Conservation (phyloP, 1,139 yeast species). For the Candida freyschussii region DNA sequence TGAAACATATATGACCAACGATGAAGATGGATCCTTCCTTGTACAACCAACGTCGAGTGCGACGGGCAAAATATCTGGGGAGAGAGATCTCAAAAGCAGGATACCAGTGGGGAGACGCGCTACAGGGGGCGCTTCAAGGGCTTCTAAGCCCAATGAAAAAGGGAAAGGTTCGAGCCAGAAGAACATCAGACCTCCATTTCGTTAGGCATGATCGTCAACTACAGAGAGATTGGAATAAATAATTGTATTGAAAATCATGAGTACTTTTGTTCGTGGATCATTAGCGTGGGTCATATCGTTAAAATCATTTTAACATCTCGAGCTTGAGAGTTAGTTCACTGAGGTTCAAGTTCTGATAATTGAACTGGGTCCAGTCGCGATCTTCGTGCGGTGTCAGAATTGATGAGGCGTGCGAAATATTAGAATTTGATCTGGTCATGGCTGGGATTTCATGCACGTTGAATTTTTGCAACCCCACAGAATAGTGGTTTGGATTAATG, state of each 20-base stretch:
- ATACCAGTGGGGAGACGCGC: conserved; percentile 18
- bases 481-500: conserved; percentile 21
- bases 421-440: conserved; percentile 23
- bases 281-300: not conserved
- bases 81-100: conserved; percentile 7
- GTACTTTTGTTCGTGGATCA: conserved; percentile 1
- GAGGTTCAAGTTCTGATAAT: conserved; percentile 17
- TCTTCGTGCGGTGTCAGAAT: conserved; percentile 13
- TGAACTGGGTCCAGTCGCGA: conserved; percentile 13
- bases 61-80: not conserved
- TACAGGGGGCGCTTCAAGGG: conserved; percentile 15
- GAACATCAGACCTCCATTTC: conserved; percentile 22
- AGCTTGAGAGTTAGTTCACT: conserved; percentile 17
- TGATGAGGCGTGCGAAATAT: conserved; percentile 10
- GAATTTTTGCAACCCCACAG: conserved; percentile 17
- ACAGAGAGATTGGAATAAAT: not conserved
- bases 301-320: conserved; percentile 8
- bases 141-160: conserved; percentile 21
- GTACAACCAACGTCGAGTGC: conserved; percentile 17
- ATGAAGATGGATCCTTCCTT: conserved; percentile 24
- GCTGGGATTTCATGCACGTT: conserved; percentile 18
- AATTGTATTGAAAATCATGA: conserved; percentile 1
- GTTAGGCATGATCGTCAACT: conserved; percentile 7
- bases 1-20: conserved; percentile 23
- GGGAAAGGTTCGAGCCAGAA: conserved; percentile 11